Evolutionary conservation across 176 grass and related monocot species (phyloP), one percentile per base, ranked within the genome.

Genomic region (Cymbopogon citratus): DNA sequence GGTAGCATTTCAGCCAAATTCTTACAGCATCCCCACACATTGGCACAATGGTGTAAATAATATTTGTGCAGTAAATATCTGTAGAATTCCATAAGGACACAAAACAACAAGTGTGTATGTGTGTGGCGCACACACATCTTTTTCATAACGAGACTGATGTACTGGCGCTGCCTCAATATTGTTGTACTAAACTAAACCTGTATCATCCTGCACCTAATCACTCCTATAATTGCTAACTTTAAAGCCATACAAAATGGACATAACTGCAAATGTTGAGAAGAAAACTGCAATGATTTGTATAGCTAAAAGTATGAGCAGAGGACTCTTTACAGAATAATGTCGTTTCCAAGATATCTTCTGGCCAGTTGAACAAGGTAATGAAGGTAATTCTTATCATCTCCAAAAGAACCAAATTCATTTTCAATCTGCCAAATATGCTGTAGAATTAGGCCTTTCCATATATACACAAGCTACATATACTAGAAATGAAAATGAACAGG

Each of bases 341-440:
- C 73, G 81, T 81, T 74, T 38, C 95, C 95, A 78, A 98, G 88
- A 78, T 94, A 88, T 75, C 76, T 87, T 84, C 92, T 94, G 46
- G 95, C 92, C 61, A 98, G 77, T 77, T 87, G 66, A 66, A 87
- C 88, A 63, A 98, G 88, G 90, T 84, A 46, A 79, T 85, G 88
- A 75, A 98, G 92, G 78, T 98, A 98, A 46, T 77, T 85, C 76
- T 94, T 98, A 79, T 98, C 95, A 70, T 94, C 73, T 66, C 95
- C 92, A 71, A 92, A 98, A 24, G 95, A 98, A 78, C 95, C 92
- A 89, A 91, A 98, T 88, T 98, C 95, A 82, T 98, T 98, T 89
- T 98, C 95, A 84, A 98, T 83, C 95, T 98, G 82, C 36, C 24
- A 93, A 72, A 68, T 12, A 48, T 40, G n/a, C 9, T 63, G 15